Conservation (phyloP, 208 protist species). For the Trypanosoma vivax region DNA sequence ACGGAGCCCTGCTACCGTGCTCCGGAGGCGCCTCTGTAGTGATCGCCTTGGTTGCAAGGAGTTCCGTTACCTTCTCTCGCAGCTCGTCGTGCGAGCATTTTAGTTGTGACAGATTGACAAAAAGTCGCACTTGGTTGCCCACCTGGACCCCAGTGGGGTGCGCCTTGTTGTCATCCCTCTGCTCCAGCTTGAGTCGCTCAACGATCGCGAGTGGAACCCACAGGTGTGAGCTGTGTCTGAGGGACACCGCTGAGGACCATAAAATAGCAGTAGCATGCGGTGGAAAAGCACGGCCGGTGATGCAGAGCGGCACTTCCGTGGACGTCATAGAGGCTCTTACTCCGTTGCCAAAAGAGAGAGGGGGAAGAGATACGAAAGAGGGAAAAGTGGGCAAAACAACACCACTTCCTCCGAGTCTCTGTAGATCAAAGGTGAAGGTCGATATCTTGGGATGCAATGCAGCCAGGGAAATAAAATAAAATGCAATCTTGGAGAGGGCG, state of each 20-base stretch:
- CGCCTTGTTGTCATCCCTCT: neutral
- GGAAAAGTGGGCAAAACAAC: too few relatives aligned
- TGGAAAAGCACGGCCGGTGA: conserved; percentile 36
- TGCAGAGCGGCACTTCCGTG: conserved; percentile 14
- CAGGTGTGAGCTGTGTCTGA: conserved; percentile 18
- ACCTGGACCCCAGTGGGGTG: conserved; percentile 18
- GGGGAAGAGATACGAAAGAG: neutral
- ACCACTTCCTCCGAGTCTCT: too few relatives aligned
- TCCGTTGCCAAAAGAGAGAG: neutral
- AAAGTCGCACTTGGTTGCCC: conserved; percentile 17
- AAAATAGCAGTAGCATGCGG: conserved; percentile 26
- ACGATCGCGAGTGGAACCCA: conserved; percentile 44
- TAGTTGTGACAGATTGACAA: conserved; percentile 57
- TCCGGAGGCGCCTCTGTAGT: neutral
- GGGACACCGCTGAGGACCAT: conserved; percentile 20
- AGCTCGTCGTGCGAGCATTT: conserved; percentile 11
- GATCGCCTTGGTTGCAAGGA: neutral
- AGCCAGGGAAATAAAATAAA: too few relatives aligned
- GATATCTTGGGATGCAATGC: too few relatives aligned
- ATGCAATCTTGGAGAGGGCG: too few relatives aligned
- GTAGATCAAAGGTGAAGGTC: too few relatives aligned
- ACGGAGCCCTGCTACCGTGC: conserved; percentile 5
- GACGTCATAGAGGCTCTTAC: neutral
- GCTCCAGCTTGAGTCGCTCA: conserved; percentile 18
- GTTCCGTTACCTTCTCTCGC: conserved; percentile 7